Percentiles rank a stretch among this genome's conserved stretches.
Conservation (phyloP, 495 filamentous ascomycete genomes). For the Trichoderma virens region DNA sequence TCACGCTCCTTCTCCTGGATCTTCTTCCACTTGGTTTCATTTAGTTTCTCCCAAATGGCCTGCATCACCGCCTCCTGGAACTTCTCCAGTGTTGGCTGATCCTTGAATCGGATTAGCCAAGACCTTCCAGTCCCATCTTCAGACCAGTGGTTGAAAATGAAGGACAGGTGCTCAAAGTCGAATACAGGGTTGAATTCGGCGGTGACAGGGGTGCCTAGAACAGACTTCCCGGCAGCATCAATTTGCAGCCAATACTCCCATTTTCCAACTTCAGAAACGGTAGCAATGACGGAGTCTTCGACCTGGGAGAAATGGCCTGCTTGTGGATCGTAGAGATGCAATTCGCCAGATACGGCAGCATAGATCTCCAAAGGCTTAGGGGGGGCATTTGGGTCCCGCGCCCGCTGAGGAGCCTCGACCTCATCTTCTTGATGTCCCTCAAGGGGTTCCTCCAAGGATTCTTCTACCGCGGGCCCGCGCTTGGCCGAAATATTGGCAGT, state of each 20-base stretch:
- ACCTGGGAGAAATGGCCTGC: constrained; percentile 78
- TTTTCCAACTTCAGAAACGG: constrained; percentile 75
- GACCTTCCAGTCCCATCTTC: constrained; percentile 87
- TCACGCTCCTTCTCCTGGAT: constrained; percentile 86
- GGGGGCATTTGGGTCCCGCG: constrained; percentile 33
- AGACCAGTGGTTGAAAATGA: constrained; percentile 96
- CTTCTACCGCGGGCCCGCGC: constrained; percentile 18
- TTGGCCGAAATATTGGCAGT: constrained; percentile 27
- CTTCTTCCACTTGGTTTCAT: constrained; percentile 90
- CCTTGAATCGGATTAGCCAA: constrained; percentile 89
- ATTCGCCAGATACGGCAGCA: constrained; percentile 67
- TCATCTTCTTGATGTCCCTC: too few species aligned
- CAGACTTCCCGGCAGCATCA: constrained; percentile 59
- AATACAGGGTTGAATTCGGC: constrained; percentile 96
- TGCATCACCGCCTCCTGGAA: constrained; percentile 95
- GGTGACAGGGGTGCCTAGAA: constrained; percentile 71
- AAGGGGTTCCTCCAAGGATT: too few species aligned
- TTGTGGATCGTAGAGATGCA: constrained; percentile 88
- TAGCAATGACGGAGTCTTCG: constrained; percentile 63
- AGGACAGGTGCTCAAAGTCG: constrained; percentile 95
- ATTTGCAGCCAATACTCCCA: constrained; percentile 98
- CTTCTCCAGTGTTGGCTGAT: constrained; percentile 66
- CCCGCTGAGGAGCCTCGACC: constrained; percentile 12
- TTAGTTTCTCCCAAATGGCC: constrained; percentile 93
- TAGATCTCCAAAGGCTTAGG: constrained; percentile 68